Percentiles rank a stretch among this genome's conserved stretches.
Evolutionary conservation across 2,329 filamentous ascomycete species (phyloP).

Genomic region (Chlorencoelia australis): DNA sequence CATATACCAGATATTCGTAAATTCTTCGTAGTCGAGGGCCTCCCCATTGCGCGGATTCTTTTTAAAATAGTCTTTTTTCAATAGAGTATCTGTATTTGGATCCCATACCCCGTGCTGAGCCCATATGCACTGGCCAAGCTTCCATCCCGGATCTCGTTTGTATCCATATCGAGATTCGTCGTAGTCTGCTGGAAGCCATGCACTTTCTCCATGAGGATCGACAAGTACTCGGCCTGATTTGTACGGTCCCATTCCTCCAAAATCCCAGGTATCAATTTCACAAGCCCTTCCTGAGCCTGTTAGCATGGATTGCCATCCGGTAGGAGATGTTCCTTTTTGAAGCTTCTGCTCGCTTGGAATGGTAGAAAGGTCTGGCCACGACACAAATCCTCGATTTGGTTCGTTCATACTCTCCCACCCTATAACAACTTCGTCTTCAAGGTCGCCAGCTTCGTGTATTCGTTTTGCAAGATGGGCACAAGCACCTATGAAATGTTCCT

Average conservation of each 20-base stretch:
- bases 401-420: slow-evolving; percentile 98
- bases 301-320: slow-evolving; percentile 86
- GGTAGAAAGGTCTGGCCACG: slow-evolving; percentile 67
- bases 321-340: slow-evolving; percentile 87
- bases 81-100: slow-evolving; percentile 60
- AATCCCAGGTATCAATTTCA: slow-evolving; percentile 86
- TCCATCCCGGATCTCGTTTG: slow-evolving; percentile 81
- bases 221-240: slow-evolving; percentile 76
- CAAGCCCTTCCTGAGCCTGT: slow-evolving; percentile 85
- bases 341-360: slow-evolving; percentile 82
- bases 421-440: slow-evolving; percentile 79
- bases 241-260: slow-evolving; percentile 85
- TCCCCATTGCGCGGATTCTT: slow-evolving; percentile 67
- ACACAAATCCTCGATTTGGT: slow-evolving; percentile 80
- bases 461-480: slow-evolving; percentile 71
- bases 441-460: slow-evolving; percentile 81
- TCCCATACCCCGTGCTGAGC: slow-evolving; percentile 97
- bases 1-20: slow-evolving; percentile 89
- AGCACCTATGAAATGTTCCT: slow-evolving; percentile 74
- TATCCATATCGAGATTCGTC: slow-evolving; percentile 85
- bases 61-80: slow-evolving; percentile 81
- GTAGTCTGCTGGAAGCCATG: slow-evolving; percentile 75
- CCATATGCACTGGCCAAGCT: slow-evolving; percentile 90
- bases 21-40: slow-evolving; percentile 68
- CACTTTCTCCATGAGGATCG: slow-evolving; percentile 75